Base-by-base conservation (phyloP, 768 basidiomycete genomes). In the Calocera cornea region DNA sequence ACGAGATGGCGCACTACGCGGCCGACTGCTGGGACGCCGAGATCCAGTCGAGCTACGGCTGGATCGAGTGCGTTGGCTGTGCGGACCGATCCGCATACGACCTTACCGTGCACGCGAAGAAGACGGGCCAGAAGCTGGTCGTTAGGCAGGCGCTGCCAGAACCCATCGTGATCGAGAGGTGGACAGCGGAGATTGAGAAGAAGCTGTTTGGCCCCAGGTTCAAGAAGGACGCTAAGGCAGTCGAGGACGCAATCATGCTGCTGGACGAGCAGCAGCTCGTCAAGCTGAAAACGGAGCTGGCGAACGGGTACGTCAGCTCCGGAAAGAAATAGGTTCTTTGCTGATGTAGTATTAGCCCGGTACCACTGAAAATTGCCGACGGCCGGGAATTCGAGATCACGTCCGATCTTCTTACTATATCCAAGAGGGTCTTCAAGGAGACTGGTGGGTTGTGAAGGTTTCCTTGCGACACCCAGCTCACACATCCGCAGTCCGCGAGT, bases 1-100 rank as follows among this genome's bases (percentile, higher is more conserved):
- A 98, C 78, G 97, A 98, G 81, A 98, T 98, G 95, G 97, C 97
- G 0, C 97, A 98, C 77, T 99, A 99, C 76, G 95, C 97, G 66
- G 85, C 93, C 41, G 95, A 98, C 78, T 99, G 97, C 78, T 99
- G 97, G 97, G 97, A 99, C 75, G 97, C 95, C 47, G 97, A 99
- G 80, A 97, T 98, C 71, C 84, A 93, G 70, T 93, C 91, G 66
- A 89, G 91, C 64, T 88, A 87, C 69, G 86, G 88, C 50, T 99
- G 97, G 97, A 95, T 92, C 65, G 97, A 99, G 79, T 99, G 97
- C 76, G 95, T 98, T 66, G 97, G 97, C 10, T 99, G 97, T 78
- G 97, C 97, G 38, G 97, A 99, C 78, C 89, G 97, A 60, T 92
- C 94, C 0, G 95, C 97, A 64, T 98, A 97, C 77, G 97, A 99